These are phyloP conservation scores for Polyplosphaeria fusca DNA, from an alignment of 495 filamentous ascomycete genomes.

Conservation along the genomic window DNA sequence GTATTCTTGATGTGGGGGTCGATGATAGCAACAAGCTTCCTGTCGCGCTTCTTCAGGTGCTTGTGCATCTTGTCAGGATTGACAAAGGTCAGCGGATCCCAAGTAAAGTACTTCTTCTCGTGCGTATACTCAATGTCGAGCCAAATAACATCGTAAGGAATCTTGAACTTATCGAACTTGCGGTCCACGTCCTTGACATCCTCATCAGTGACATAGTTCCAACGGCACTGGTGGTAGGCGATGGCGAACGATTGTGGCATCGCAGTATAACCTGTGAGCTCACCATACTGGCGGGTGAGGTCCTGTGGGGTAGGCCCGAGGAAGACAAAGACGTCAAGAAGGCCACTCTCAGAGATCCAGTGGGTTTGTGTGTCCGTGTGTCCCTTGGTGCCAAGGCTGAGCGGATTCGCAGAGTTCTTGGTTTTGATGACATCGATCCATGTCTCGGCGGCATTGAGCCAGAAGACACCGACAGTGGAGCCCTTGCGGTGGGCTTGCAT, in stretches of 20 bases:
- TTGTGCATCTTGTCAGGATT: conserved; percentile 85
- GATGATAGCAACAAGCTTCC: conserved; percentile 91
- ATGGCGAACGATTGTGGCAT: conserved; percentile 89
- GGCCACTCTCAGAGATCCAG: conserved; percentile 91
- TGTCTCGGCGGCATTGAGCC: conserved; percentile 95
- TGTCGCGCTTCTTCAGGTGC: conserved; percentile 73
- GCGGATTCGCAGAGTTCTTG: conserved; percentile 70
- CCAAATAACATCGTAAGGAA: conserved; percentile 98
- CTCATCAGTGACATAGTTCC: conserved; percentile 97
- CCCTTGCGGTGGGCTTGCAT: conserved; percentile 95
- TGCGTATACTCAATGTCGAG: conserved; percentile 96
- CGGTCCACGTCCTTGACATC: conserved; percentile 95
- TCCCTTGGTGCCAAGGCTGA: conserved; percentile 64
- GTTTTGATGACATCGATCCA: conserved; percentile 92
- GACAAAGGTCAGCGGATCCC: conserved; percentile 81
- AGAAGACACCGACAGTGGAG: conserved; percentile 96
- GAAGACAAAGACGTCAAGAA: conserved; percentile 90
- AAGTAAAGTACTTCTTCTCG: conserved; percentile 95
- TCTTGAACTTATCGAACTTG: conserved; percentile 90
- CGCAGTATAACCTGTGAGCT: conserved; percentile 90
- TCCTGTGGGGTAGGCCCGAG: conserved; percentile 81
- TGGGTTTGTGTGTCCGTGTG: conserved; percentile 82
- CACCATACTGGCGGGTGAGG: conserved; percentile 73
- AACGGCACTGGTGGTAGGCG: conserved; percentile 94
- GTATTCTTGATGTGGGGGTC: conserved; percentile 97